Percentiles rank a stretch among this genome's conserved stretches.
These are phyloP conservation scores for Shiraia sp. DNA, from an alignment of 2,329 filamentous ascomycete genomes.

Conservation along the genomic window DNA sequence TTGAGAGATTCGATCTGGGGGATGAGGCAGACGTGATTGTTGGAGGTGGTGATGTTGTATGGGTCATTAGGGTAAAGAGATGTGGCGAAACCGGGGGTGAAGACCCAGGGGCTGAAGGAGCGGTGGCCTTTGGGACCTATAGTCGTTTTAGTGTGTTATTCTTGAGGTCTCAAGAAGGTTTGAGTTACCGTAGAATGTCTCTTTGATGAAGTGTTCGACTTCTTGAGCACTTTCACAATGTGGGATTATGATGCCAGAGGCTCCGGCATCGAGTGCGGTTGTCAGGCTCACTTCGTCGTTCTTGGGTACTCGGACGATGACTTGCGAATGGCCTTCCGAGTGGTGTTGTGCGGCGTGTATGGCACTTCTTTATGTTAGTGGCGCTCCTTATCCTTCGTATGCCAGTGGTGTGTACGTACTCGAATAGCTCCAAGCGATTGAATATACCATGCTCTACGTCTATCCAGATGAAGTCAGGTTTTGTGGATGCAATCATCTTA, in stretches of 20 bases:
- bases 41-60: constrained; percentile 27
- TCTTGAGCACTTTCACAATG: constrained; percentile 28
- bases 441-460: constrained; percentile 36
- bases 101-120: constrained; percentile 32
- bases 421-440: constrained; percentile 26
- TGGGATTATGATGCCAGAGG: constrained; percentile 27
- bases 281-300: constrained; percentile 25
- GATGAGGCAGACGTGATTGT: constrained; percentile 32
- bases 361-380: constrained; percentile 14
- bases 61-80: constrained; percentile 27
- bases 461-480: constrained; percentile 33
- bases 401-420: constrained; percentile 14
- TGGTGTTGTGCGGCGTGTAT: constrained; percentile 34
- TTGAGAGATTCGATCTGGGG: constrained; percentile 32
- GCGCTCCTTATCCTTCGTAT: background rate
- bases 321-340: constrained; percentile 25
- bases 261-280: constrained; percentile 30
- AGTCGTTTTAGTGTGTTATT: background rate
- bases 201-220: constrained; percentile 27
- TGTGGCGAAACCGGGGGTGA: constrained; percentile 21
- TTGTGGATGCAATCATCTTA: constrained; percentile 30
- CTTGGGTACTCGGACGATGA: constrained; percentile 30
- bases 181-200: constrained; percentile 22
- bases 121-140: constrained; percentile 23
- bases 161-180: too few relatives aligned